These are phyloP conservation scores for Corymbia citriodora DNA, from an alignment of 441 rosid species.

Conservation along the genomic window DNA sequence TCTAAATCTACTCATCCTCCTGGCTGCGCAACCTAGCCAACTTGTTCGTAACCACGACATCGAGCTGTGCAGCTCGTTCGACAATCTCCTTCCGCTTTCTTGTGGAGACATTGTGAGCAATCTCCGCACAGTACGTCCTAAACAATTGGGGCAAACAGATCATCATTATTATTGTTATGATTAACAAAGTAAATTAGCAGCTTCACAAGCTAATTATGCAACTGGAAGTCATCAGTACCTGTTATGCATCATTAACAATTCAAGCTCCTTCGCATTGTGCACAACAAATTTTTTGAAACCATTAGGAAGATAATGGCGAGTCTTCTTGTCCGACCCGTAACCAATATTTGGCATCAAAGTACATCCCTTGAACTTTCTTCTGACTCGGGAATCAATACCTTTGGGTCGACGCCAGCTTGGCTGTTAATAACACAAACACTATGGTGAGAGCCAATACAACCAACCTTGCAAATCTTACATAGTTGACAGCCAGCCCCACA, in stretches of 20 bases:
- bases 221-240: conserved; percentile 25
- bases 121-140: conserved; percentile 89
- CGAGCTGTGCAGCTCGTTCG: conserved; percentile 89
- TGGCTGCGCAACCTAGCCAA: conserved; percentile 85
- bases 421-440: conserved; percentile 10
- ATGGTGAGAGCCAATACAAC: not conserved
- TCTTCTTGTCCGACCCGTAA: conserved; percentile 80
- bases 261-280: conserved; percentile 66
- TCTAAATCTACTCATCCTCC: conserved; percentile 58
- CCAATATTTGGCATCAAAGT: conserved; percentile 94
- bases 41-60: conserved; percentile 66
- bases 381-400: conserved; percentile 83
- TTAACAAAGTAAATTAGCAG: not conserved
- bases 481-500: not conserved
- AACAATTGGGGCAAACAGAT: not conserved
- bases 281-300: conserved; percentile 91
- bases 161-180: not conserved
- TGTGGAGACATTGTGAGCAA: conserved; percentile 76
- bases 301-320: conserved; percentile 78
- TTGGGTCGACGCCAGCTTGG: conserved; percentile 84
- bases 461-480: not conserved
- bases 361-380: conserved; percentile 87
- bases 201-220: not conserved
- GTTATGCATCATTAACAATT: conserved; percentile 91
- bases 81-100: conserved; percentile 73